These are phyloP conservation scores for Nemania serpens DNA, from an alignment of 2,329 filamentous ascomycete species.

Conservation along the genomic window DNA sequence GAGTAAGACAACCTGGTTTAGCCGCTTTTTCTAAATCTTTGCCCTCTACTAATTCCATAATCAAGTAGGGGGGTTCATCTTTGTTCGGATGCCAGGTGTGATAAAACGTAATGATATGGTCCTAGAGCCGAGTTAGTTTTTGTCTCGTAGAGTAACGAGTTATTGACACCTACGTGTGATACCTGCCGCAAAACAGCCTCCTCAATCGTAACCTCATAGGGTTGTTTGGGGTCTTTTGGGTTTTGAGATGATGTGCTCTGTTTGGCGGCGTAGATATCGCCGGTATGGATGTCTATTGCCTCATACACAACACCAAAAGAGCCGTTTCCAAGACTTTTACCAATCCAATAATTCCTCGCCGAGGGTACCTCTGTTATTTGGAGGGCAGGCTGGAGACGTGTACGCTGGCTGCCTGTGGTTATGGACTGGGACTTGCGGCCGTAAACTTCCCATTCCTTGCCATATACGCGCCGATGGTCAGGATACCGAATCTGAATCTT, in stretches of 20 bases:
- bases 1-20: rapidly evolving
- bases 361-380: no score
- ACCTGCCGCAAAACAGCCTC: background rate
- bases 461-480: background rate
- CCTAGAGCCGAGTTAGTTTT: slow-evolving; percentile 4
- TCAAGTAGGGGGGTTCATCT: background rate
- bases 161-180: background rate
- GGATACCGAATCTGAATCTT: background rate
- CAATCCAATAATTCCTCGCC: background rate
- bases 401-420: background rate
- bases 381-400: no score
- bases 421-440: background rate
- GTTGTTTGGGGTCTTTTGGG: no score
- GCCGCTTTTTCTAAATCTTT: background rate
- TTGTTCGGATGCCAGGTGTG: background rate
- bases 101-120: background rate
- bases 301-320: no score
- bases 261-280: background rate
- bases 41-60: slow-evolving; percentile 7
- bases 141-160: background rate
- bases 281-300: background rate
- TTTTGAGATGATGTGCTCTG: background rate
- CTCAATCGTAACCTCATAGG: background rate
- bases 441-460: background rate
- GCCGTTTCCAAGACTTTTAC: no score